Evolutionary conservation across 495 filamentous ascomycete species (phyloP), one percentile per base, ranked within the genome.

Genomic region (Aspergillus incahuasiensis): DNA sequence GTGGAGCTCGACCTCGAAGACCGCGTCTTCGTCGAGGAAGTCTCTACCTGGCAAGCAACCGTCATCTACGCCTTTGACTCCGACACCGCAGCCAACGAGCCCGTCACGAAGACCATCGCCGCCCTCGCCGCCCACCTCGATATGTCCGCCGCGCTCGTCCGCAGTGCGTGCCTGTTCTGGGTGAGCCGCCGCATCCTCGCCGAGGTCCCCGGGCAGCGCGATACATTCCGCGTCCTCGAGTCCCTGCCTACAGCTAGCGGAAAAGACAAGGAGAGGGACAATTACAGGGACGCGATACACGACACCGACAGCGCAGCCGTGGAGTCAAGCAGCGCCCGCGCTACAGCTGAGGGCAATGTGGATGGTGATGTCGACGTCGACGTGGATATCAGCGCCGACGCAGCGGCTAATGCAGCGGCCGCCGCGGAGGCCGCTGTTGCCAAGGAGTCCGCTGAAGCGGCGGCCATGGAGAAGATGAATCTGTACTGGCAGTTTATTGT

Each of bases 401-500:
- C 71, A 1, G 76, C 80, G 1, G 81, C 76, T 1, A 79, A 82
- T 48, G 77, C 77, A 16, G 74, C 80, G 0, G 77, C 45, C 16
- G 45, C 80, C 0, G 77, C 76, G 6, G 75, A 75, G 6, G 75
- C 72, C 5, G 74, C 71, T 3, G 73, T 73, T 19, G 71, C 74
- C 18, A 74, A 77, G 55, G 65, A 73, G 64, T 64, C 69, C 3
- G 74, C 75, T 7, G 68, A 78, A 38, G 75, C 75, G 35, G 72
- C 78, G 38, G 81, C 83, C 13, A 79, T 79, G 66, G 89, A 95
- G 74, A 92, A 91, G 64, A 86, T 86, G 73, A 80, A 82, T 49
- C 78, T 96, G 35, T 95, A 96, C 73, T 88, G 86, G 85, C 85
- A 89, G 65, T 97, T 94, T 65, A 89, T 99, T 55, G 76, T 89